These are phyloP conservation scores for Myochromella boudieri DNA, from an alignment of 768 basidiomycete species.

Conservation along the genomic window DNA sequence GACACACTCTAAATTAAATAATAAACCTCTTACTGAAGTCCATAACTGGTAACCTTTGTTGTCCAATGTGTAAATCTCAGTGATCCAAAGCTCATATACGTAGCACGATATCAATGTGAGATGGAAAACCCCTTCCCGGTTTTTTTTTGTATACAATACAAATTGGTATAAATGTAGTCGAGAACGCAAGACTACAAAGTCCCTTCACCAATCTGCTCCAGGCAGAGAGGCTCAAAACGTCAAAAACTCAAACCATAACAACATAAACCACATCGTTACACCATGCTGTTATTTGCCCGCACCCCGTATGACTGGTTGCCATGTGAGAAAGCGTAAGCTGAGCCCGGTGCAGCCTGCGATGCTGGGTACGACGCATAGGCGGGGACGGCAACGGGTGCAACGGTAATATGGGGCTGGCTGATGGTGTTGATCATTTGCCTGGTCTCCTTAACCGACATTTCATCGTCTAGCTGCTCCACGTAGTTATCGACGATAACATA, in stretches of 20 bases:
- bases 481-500: constrained; percentile 54
- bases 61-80: no score
- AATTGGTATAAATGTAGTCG: constrained; percentile 5
- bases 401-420: constrained; percentile 16
- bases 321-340: constrained; percentile 18
- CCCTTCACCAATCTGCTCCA: constrained; percentile 15
- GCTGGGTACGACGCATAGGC: constrained; percentile 15
- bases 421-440: constrained; percentile 22
- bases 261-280: constrained; percentile 8
- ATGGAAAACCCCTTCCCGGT: constrained; percentile 11
- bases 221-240: constrained; percentile 16
- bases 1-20: no score
- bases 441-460: constrained; percentile 33
- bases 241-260: constrained; percentile 1
- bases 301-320: constrained; percentile 15
- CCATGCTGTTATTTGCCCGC: constrained; percentile 17
- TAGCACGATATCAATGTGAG: neutral
- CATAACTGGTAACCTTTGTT: no score
- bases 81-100: no score
- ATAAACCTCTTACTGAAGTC: no score
- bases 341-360: constrained; percentile 7
- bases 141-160: constrained; percentile 15
- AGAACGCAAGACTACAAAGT: constrained; percentile 19
- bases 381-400: constrained; percentile 24
- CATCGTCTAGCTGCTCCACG: constrained; percentile 52